Percentiles rank a stretch among this genome's conserved stretches.
phyloP scores from a whole-genome alignment of 2,329 filamentous ascomycete genomes.

The Trichoderma sp. region DNA sequence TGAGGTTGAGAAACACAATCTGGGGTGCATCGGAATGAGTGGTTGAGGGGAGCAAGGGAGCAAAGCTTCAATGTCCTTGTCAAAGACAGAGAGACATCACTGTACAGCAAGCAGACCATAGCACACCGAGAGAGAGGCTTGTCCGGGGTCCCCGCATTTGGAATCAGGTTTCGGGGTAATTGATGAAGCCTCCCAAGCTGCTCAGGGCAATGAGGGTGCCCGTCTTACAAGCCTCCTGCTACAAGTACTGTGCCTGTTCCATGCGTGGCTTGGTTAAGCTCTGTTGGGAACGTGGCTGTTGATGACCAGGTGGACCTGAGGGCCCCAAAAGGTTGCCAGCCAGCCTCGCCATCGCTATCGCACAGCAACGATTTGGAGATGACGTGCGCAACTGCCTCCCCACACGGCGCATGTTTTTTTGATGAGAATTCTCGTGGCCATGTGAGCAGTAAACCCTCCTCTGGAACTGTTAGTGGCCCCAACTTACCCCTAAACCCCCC shows the following conservation, averaged over 20 bases:
- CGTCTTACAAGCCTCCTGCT: not conserved
- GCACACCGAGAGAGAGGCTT: not conserved
- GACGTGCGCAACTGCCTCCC: not conserved
- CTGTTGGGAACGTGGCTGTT: constrained; percentile 8
- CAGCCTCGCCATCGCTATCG: not conserved
- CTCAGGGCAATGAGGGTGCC: not conserved
- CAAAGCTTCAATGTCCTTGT: not conserved
- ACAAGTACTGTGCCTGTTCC: not conserved
- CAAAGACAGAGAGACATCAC: not conserved
- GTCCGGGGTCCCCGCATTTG: constrained; percentile 19
- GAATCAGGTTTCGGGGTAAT: constrained; percentile 13
- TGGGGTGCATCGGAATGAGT: not conserved
- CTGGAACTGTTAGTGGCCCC: constrained; percentile 13
- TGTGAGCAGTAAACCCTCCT: constrained; percentile 9
- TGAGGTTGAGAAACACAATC: not conserved
- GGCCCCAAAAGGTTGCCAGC: not conserved
- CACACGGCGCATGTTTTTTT: constrained; percentile 1
- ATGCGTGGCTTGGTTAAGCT: constrained; percentile 1
- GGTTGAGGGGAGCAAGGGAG: not conserved
- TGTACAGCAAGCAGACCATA: not conserved
- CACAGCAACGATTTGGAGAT: not conserved
- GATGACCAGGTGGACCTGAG: not conserved
- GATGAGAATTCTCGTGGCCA: constrained; percentile 17
- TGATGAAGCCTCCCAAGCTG: not conserved
- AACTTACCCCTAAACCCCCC: constrained; percentile 8